Evolutionary conservation across 1,284 basidiomycete species (phyloP), one percentile per base, ranked within the genome.

Genomic region (Coniophora puteana): DNA sequence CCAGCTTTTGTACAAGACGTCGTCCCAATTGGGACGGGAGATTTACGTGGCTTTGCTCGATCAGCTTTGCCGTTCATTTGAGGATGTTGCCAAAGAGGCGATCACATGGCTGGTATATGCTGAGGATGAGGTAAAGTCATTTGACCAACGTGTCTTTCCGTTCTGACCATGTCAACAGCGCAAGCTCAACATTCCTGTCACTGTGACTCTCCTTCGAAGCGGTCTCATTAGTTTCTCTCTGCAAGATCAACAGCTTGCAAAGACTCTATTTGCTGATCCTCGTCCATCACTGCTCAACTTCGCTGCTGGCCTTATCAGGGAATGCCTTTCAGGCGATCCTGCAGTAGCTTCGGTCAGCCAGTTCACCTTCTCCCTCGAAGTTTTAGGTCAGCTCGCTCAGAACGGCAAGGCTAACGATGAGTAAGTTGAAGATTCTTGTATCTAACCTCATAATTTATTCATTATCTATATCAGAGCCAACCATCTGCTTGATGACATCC

Each of bases 101-200:
- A 89, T 94, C 43, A 92, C 89, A 11, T 99, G 96, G 96, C 71
- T 99, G 38, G 71, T 98, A 36, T 97, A 94, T 59, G 91, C 95
- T 12, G 94, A 99, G 61, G 96, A 99, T 63, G 90, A 95, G 68
- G 90, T 91, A 47, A n/a, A 46, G 78, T 68, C 2, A 13, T 37
- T 36, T 6, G 20, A 36, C 13, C 32, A 23, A 1, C 20, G 40
- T n/a, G 38, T 18, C 21, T 36, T 4, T 41, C 35, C 41, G 33
- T 46, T 36, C 49, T 40, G 20, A 45, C 32, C 8, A 26, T 37
- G 32, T 36, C 41, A 39, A 22, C 48, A 93, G 85, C 89, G 93
- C 56, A 99, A 99, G 68, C 91, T 91, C 70, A 97, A 97, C 60
- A 84, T 98, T 12, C 82, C 93, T 5, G 96, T 97, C 49, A 98